Conservation (phyloP, 2,329 filamentous ascomycete genomes). For the Colletotrichum simmondsii region DNA sequence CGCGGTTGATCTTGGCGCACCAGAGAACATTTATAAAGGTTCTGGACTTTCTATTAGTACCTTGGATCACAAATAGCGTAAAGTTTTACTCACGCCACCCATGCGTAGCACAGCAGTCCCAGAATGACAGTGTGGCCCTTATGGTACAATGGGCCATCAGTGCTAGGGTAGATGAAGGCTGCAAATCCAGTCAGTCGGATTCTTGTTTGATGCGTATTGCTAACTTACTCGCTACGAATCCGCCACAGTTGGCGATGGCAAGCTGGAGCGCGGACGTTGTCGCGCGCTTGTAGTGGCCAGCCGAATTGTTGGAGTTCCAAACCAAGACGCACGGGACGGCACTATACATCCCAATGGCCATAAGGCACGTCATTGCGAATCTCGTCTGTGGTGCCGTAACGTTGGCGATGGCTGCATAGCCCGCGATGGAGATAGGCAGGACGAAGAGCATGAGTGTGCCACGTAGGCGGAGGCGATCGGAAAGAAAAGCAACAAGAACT, state of each 20-base stretch:
- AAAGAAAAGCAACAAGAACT: conserved; percentile 66
- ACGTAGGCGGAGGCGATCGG: conserved; percentile 68
- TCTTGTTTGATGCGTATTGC: fast-evolving
- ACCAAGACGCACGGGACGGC: conserved; percentile 72
- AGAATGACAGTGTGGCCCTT: conserved; percentile 71
- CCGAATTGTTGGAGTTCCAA: conserved; percentile 76
- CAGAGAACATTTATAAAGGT: conserved; percentile 70
- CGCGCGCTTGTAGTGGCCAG: conserved; percentile 76
- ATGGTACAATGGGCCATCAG: conserved; percentile 67
- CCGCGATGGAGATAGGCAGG: conserved; percentile 71
- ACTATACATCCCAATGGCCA: conserved; percentile 73
- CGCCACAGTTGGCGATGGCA: conserved; percentile 74
- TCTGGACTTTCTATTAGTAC: conserved; percentile 45
- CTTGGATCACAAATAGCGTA: not conserved
- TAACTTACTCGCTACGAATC: conserved; percentile 68
- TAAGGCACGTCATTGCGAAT: conserved; percentile 75
- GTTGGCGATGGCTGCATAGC: conserved; percentile 73
- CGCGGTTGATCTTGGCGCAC: conserved; percentile 71
- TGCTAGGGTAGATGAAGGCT: conserved; percentile 70
- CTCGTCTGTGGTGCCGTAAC: conserved; percentile 61
- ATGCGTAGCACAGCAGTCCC: conserved; percentile 68
- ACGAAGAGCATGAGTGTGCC: conserved; percentile 72
- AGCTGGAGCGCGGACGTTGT: conserved; percentile 74
- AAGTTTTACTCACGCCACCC: conserved; percentile 66
- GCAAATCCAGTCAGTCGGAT: not conserved